Evolutionary conservation across 371 early-diverging fungal genomes (phyloP), one percentile per base, ranked within the genome.

Genomic region (Rhizopus delemar): DNA sequence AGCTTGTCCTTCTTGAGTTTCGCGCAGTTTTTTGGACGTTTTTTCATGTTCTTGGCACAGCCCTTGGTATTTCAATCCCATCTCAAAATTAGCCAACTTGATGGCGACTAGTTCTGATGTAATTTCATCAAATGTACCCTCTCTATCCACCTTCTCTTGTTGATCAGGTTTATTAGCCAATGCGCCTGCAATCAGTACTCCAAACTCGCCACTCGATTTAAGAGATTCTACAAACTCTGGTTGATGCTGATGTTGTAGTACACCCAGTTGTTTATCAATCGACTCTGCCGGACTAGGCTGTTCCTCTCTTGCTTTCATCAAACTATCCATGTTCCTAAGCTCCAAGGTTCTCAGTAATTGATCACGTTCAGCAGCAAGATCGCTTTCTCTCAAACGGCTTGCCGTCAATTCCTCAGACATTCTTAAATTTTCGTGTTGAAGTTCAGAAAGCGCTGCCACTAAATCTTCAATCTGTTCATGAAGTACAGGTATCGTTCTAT

Each of bases 391-490:
- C 83, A 83, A 78, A 53, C 83, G 78, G 36, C 71, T 59, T 1
- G 66, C 45, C 54, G 81, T 77, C 32, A 85, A 57, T 9, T 76
- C 72, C 45, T 83, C 78, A 3, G 80, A 75, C 0, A 81, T 53
- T 6, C 69, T 69, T 5, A 74, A 65, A 48, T 84, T 81, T 16
- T 85, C 86, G 51, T 76, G 75, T 56, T 85, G 84, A 11, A 83
- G 61, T 3, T 77, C 70, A 9, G 86, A 83, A 15, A 83, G 62
- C 4, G 83, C 84, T 11, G 69, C 62, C 38, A 83, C 79, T n/a
- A 85, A 68, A 57, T 85, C 86, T 60, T 85, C 84, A 34, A 85
- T 82, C 46, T 85, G 84, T 46, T 78, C 75, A 60, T 82, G 77
- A 33, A 85, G 60, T 43, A 75, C 5, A 5, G 62, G 59, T 8